Evolutionary conservation across 208 protist species (phyloP), one percentile per base, ranked within the genome.

Genomic region (Leishmania tropica): DNA sequence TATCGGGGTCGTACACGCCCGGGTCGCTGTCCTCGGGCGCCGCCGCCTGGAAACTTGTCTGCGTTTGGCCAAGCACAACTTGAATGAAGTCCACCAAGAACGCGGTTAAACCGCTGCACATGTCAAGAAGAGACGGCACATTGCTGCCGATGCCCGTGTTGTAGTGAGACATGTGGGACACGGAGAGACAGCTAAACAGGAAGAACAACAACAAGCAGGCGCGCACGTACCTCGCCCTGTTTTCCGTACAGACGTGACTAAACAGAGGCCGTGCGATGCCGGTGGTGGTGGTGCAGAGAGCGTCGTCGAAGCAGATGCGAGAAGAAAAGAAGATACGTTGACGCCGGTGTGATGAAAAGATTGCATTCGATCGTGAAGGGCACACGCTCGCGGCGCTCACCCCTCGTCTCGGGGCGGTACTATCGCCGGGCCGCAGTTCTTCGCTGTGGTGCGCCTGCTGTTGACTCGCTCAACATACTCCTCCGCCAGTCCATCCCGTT

Each of bases 111-210:
- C 92, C 93, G 72, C 88, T 96, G 42, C 85, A 73, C 70, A 98
- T 77, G 73, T 98, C 95, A 67, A 98, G 85, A 21, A 98, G 54
- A 15, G 93, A 97, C 8, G 93, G 93, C 58, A 97, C 93, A 73
- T 89, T 96, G 65, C 86, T 88, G 76, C 87, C 89, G 83, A 96
- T 98, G 67, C 92, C 93, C 1, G 93, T 96, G 83, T 95, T 93
- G 84, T 96, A 96, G 78, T 92, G 93, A 11, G 95, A 95, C 93
- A 98, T 98, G 74, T 37, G 51, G 35, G 35, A 45, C 42, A 51
- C n/a, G 31, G n/a, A 1, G 31, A 48, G 8, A 37, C 24, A 53
- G 8, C 40, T 45, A 70, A 35, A 5, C 0, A 17, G 40, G 40
- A 47, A 19, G 2, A 21, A 70, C 2, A 48, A 24, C 40, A 13